phyloP scores from a whole-genome alignment of 179 eudicot genomes.

The Heliamphora pulchella region DNA sequence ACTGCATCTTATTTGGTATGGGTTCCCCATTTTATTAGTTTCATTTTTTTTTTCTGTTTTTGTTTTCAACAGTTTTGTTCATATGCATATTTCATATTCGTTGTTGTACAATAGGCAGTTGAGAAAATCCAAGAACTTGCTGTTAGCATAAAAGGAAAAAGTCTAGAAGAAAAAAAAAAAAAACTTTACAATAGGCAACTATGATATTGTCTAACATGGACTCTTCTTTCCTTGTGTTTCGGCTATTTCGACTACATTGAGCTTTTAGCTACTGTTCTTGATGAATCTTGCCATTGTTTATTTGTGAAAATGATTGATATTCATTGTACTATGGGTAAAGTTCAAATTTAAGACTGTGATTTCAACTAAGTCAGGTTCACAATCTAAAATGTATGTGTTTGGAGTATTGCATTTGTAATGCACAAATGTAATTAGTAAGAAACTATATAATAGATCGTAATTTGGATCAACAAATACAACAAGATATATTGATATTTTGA shows the following conservation, averaged over 20 bases:
- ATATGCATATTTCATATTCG: background rate
- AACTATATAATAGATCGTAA: background rate
- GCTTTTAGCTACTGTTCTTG: background rate
- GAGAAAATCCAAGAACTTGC: constrained; percentile 86
- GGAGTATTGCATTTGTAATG: background rate
- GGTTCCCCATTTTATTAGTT: background rate
- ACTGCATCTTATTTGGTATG: constrained; percentile 65
- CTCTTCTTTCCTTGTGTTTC: background rate
- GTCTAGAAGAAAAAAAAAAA: constrained; percentile 76
- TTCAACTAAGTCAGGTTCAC: too few relatives aligned
- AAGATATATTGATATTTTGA: background rate
- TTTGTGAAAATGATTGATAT: background rate
- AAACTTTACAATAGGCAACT: constrained; percentile 58
- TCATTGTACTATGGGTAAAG: background rate
- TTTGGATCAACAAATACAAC: background rate
- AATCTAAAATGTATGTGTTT: background rate
- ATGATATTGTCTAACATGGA: background rate
- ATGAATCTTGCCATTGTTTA: constrained; percentile 4
- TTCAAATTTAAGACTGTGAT: background rate
- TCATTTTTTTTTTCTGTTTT: background rate
- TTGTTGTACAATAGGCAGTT: constrained; percentile 42
- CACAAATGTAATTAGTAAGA: background rate
- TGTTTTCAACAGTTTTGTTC: background rate
- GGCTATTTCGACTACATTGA: background rate
- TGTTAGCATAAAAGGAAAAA: constrained; percentile 82